These are phyloP conservation scores for Russula griseocarnosa DNA, from an alignment of 768 basidiomycete species.

Conservation along the genomic window DNA sequence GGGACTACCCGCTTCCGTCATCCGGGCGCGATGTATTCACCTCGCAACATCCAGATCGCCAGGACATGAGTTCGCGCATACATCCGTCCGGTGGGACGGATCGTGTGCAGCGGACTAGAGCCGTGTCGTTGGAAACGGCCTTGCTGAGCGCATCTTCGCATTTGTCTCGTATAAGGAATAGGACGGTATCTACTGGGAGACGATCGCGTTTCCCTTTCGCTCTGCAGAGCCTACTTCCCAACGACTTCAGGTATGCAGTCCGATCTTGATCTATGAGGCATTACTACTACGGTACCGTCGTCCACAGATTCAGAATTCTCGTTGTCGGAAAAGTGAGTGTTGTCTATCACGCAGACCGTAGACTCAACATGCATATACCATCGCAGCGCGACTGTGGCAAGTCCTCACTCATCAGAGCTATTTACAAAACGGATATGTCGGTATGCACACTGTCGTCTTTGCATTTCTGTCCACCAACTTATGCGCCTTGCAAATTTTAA, in stretches of 20 bases:
- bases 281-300: neutral
- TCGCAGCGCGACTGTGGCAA: conserved; percentile 10
- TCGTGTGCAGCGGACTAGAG: neutral
- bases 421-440: conserved; percentile 9
- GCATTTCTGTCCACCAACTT: neutral
- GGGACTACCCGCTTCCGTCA: neutral
- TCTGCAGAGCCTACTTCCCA: neutral
- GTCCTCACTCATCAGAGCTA: conserved; percentile 6
- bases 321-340: conserved; percentile 15
- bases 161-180: neutral
- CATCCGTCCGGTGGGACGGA: too few species aligned
- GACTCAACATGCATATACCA: neutral
- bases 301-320: conserved; percentile 18
- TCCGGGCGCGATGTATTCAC: too few species aligned
- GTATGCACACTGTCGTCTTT: neutral
- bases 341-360: too few species aligned
- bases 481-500: neutral
- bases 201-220: neutral
- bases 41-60: neutral
- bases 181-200: neutral
- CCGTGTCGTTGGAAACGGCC: neutral
- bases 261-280: neutral
- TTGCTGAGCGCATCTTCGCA: too few species aligned
- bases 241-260: conserved; percentile 9
- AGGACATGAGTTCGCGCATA: neutral